These are phyloP conservation scores for Entophlyctis luteolus DNA, from an alignment of 192 early-diverging fungal genomes.

Conservation along the genomic window DNA sequence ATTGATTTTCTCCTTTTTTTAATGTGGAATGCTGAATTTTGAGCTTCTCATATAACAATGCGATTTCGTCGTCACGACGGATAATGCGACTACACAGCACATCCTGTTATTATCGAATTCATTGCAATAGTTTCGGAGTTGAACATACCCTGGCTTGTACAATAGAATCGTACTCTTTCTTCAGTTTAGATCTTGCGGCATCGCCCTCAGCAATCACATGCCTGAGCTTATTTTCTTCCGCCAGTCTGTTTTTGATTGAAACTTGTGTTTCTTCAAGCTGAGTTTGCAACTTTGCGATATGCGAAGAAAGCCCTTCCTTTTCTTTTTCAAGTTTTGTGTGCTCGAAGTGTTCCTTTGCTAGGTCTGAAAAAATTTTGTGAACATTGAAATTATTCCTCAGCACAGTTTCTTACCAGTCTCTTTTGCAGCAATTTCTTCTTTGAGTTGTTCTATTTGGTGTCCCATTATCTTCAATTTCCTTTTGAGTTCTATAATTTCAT, in stretches of 20 bases:
- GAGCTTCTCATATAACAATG: constrained; percentile 60
- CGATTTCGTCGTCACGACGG: constrained; percentile 55
- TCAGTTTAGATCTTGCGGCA: constrained; percentile 47
- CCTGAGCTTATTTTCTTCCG: constrained; percentile 56
- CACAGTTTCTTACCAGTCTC: constrained; percentile 45
- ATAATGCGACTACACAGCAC: constrained; percentile 59
- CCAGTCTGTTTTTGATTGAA: constrained; percentile 51
- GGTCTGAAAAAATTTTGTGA: constrained; percentile 38
- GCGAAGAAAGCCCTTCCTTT: constrained; percentile 47
- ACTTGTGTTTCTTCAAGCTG: constrained; percentile 53
- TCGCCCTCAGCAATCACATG: constrained; percentile 54
- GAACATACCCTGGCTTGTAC: constrained; percentile 50
- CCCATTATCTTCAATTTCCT: constrained; percentile 61
- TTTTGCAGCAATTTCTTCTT: constrained; percentile 57
- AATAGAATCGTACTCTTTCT: constrained; percentile 55
- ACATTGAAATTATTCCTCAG: no score
- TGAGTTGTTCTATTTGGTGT: constrained; percentile 60
- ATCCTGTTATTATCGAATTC: constrained; percentile 28
- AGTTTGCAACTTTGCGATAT: constrained; percentile 52
- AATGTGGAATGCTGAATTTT: constrained; percentile 58
- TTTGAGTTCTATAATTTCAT: constrained; percentile 59
- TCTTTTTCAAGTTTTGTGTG: constrained; percentile 59
- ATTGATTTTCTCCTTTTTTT: constrained; percentile 62
- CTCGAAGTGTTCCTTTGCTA: constrained; percentile 60
- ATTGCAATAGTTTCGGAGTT: not conserved